Evolutionary conservation across 2,329 filamentous ascomycete species (phyloP).

Genomic region (Apiospora marii): DNA sequence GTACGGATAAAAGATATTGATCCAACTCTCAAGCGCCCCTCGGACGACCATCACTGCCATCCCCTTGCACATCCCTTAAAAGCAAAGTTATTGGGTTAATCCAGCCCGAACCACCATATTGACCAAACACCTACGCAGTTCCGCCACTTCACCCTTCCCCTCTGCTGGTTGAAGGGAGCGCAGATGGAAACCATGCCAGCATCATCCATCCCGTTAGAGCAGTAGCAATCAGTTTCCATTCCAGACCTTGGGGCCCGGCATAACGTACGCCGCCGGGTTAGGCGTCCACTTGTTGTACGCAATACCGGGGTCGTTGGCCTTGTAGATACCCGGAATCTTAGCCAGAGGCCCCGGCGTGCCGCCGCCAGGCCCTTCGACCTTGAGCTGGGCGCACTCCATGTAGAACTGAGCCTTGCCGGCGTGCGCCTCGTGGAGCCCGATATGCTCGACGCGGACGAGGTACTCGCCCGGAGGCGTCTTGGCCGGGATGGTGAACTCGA

Average conservation of each 20-base stretch:
- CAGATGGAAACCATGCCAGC: neutral
- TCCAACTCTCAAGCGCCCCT: neutral
- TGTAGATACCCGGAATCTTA: slow-evolving; percentile 24
- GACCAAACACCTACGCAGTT: slow-evolving; percentile 33
- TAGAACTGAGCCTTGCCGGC: slow-evolving; percentile 32
- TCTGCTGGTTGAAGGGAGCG: neutral
- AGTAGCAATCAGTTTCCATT: neutral
- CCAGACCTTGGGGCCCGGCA: slow-evolving; percentile 29
- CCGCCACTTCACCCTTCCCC: neutral
- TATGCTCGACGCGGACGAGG: slow-evolving; percentile 39
- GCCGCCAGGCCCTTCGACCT: slow-evolving; percentile 14
- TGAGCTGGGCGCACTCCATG: slow-evolving; percentile 23
- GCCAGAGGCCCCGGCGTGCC: slow-evolving; percentile 13
- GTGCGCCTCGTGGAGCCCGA: slow-evolving; percentile 36
- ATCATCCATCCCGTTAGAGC: neutral
- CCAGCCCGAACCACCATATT: slow-evolving; percentile 38
- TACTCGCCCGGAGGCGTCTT: slow-evolving; percentile 37
- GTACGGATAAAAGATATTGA: neutral
- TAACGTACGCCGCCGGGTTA: slow-evolving; percentile 24
- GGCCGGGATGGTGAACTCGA: slow-evolving; percentile 35
- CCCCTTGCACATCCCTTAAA: slow-evolving; percentile 37
- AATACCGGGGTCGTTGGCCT: slow-evolving; percentile 17
- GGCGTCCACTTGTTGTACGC: slow-evolving; percentile 27
- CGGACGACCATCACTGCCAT: neutral
- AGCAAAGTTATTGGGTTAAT: slow-evolving; percentile 38